These are phyloP conservation scores for Microsporum canis DNA, from an alignment of 2,329 filamentous ascomycete genomes.

Conservation along the genomic window DNA sequence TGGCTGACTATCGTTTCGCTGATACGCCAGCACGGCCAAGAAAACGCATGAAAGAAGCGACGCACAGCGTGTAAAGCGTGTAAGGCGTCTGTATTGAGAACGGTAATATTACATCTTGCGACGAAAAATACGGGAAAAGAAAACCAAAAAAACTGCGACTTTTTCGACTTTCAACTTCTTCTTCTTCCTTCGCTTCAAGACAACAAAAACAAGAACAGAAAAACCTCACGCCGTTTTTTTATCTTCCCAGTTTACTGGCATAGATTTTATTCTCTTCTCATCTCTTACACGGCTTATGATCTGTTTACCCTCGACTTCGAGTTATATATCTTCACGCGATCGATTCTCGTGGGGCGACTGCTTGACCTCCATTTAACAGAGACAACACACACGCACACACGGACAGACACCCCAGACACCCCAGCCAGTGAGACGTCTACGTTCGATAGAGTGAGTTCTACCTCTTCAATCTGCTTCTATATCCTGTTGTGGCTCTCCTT, in stretches of 20 bases:
- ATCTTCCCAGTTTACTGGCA: slow-evolving; percentile 3
- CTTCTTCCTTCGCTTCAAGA: neutral
- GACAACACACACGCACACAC: neutral
- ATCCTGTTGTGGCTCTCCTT: neutral
- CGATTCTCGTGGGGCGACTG: slow-evolving; percentile 5
- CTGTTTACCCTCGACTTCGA: neutral
- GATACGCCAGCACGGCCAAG: neutral
- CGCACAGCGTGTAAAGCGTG: slow-evolving; percentile 4
- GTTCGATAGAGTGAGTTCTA: neutral
- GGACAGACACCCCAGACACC: neutral
- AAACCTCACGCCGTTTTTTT: neutral
- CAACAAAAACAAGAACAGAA: neutral
- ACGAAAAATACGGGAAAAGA: neutral
- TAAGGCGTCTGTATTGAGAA: slow-evolving; percentile 7
- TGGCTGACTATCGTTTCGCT: neutral
- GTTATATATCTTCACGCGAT: slow-evolving; percentile 7
- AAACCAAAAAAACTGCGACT: neutral
- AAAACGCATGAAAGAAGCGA: neutral
- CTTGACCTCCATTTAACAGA: neutral
- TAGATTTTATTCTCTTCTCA: slow-evolving; percentile 5
- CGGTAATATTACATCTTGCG: neutral
- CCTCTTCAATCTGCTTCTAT: neutral
- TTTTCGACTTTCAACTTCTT: slow-evolving; percentile 3
- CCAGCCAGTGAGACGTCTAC: neutral
- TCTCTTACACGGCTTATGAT: neutral